Conservation (phyloP, 2,329 filamentous ascomycete genomes). For the Stagonosporopsis rhizophila region DNA sequence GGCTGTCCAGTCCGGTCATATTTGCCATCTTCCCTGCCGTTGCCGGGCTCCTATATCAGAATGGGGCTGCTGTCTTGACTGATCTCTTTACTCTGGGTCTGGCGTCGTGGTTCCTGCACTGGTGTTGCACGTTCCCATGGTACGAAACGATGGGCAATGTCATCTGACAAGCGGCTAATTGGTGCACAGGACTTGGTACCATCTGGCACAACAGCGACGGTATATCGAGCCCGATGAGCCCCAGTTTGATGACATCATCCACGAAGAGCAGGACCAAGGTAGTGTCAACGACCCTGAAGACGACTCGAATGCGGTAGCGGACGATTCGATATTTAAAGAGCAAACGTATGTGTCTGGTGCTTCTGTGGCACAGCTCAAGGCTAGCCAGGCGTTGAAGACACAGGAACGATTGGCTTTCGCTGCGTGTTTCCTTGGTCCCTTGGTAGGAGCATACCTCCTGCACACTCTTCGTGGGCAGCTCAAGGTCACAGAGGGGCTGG, state of each 20-base stretch:
- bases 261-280: constrained; percentile 40
- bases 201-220: constrained; percentile 53
- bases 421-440: constrained; percentile 80
- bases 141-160: constrained; percentile 51
- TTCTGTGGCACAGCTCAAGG: constrained; percentile 45
- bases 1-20: constrained; percentile 81
- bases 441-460: constrained; percentile 81
- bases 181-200: constrained; percentile 59
- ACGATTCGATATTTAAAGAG: constrained; percentile 18
- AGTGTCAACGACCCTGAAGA: constrained; percentile 23
- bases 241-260: constrained; percentile 32
- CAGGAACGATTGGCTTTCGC: constrained; percentile 78
- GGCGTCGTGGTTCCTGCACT: constrained; percentile 87
- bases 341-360: constrained; percentile 1
- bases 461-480: constrained; percentile 82
- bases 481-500: constrained; percentile 82
- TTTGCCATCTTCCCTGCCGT: constrained; percentile 86
- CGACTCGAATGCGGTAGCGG: constrained; percentile 10
- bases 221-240: constrained; percentile 32
- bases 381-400: constrained; percentile 69
- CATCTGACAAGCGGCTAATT: constrained; percentile 5
- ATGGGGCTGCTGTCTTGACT: constrained; percentile 82
- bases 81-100: constrained; percentile 82
- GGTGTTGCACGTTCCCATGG: constrained; percentile 91
- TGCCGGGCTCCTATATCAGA: constrained; percentile 83